These are phyloP conservation scores for Rhodamnia rubescens DNA, from an alignment of 345 rosid genomes.

Conservation along the genomic window DNA sequence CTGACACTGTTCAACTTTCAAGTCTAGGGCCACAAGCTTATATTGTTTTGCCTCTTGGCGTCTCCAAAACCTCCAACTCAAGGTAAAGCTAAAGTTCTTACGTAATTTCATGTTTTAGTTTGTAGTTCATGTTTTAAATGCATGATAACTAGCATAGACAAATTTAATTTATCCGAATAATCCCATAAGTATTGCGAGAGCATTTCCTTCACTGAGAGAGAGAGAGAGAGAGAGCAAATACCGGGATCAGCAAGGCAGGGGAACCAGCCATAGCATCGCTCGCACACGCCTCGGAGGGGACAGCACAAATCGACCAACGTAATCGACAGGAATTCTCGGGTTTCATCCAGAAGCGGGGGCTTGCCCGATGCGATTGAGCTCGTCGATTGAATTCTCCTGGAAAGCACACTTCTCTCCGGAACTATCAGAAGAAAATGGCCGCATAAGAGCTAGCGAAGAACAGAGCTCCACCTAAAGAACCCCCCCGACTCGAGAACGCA, in stretches of 20 bases:
- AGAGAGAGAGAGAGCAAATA: not conserved
- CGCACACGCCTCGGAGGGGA: conserved; percentile 4
- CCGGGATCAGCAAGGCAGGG: conserved; percentile 78
- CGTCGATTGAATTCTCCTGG: not conserved
- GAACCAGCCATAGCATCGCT: conserved; percentile 20
- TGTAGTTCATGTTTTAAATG: too few relatives aligned
- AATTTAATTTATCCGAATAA: not conserved
- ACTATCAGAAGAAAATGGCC: not conserved
- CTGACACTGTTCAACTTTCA: not conserved
- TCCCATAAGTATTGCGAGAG: not conserved
- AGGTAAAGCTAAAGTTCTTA: too few relatives aligned
- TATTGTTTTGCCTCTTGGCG: too few relatives aligned
- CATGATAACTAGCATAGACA: too few relatives aligned
- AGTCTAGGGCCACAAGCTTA: not conserved
- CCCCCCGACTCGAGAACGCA: not conserved
- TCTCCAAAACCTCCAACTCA: too few relatives aligned
- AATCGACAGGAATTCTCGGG: not conserved
- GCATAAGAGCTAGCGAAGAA: not conserved
- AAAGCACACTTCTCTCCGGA: not conserved
- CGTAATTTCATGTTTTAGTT: too few relatives aligned
- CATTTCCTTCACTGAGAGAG: not conserved
- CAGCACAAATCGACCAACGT: conserved; percentile 29
- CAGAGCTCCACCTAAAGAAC: not conserved
- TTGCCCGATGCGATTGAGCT: not conserved
- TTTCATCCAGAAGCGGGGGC: not conserved